Evolutionary conservation across 2,329 filamentous ascomycete species (phyloP), one percentile per base, ranked within the genome.

Genomic region (Immersiporthe knoxdaviesiana): DNA sequence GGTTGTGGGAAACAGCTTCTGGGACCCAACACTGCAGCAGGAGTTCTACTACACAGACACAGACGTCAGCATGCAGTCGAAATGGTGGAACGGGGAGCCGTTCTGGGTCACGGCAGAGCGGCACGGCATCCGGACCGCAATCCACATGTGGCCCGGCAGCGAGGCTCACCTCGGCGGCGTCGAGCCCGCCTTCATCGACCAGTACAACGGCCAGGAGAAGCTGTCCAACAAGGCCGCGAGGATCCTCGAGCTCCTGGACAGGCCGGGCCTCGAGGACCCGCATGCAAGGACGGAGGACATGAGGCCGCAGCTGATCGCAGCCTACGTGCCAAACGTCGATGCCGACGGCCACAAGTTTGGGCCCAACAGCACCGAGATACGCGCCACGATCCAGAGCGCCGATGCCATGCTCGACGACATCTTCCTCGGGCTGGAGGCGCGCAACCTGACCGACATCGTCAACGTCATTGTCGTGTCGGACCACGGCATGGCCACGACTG

Each of bases 71-170:
- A 87, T 97, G 80, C 88, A 95, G 73, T 84, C 92, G 0, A 93
- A 95, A 77, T 99, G 96, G 95, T 99, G 96, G 95, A 90, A 87
- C 54, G 96, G 94, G 3, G 94, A 98, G 78, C 96, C 96, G 0
- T 84, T 99, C 39, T 99, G 96, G 96, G 91, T 91, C 35, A 97
- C 95, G 1, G 95, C 95, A 6, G 96, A 98, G 81, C 88, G 87
- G 68, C 91, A 93, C 74, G 91, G 91, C 7, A 84, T 97, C 41
- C 87, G 88, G 68, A 89, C 90, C 39, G 96, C 93, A 0, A 89
- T 99, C 35, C 96, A 99, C 78, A 99, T 99, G 96, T 99, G 96
- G 96, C 96, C 96, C 1, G 96, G 96, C 2, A 97, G 92, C 58
- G 96, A 99, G 81, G 94, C 94, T 7, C 90, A 93, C 77, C 91